A percentile compares a stretch with the other conserved stretches of the same genome.
phyloP scores from a whole-genome alignment of 2,329 filamentous ascomycete genomes.

The Hypoxylon sp. region DNA sequence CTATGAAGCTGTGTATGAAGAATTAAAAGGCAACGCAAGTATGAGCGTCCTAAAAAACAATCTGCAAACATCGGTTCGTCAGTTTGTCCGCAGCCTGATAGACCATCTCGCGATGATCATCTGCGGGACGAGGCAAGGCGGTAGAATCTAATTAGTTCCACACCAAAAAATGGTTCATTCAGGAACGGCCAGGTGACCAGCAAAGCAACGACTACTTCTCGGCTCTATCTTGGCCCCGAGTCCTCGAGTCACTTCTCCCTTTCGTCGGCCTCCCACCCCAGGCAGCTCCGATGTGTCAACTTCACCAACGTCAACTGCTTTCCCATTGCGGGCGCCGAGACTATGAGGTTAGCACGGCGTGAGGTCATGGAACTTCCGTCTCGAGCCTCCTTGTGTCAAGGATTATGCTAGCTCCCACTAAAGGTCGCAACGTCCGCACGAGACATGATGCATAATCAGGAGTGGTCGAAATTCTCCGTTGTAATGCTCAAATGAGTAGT shows the following conservation, averaged over 20 bases:
- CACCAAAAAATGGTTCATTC: slow-evolving; percentile 25
- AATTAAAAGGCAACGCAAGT: slow-evolving; percentile 31
- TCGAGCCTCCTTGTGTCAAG: slow-evolving; percentile 31
- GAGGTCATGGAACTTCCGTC: slow-evolving; percentile 28
- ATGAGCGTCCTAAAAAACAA: slow-evolving; percentile 30
- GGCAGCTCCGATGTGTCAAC: slow-evolving; percentile 22
- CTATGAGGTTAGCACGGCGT: slow-evolving; percentile 28
- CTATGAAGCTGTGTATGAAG: slow-evolving; percentile 30
- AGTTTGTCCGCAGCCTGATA: slow-evolving; percentile 27
- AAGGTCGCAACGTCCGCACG: slow-evolving; percentile 32
- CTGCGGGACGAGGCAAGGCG: slow-evolving; percentile 25
- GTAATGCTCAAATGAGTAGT: slow-evolving; percentile 37
- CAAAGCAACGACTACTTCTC: slow-evolving; percentile 36
- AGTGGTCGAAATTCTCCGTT: slow-evolving; percentile 27
- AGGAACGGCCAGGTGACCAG: slow-evolving; percentile 25
- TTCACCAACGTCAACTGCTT: slow-evolving; percentile 24
- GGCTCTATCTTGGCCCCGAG: slow-evolving; percentile 22
- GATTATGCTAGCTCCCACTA: slow-evolving; percentile 32
- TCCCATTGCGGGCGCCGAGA: slow-evolving; percentile 12
- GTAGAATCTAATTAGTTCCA: slow-evolving; percentile 27
- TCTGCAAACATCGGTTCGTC: slow-evolving; percentile 35
- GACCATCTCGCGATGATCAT: slow-evolving; percentile 23
- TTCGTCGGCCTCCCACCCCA: slow-evolving; percentile 26
- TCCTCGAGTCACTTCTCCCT: slow-evolving; percentile 21
- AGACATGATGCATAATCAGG: slow-evolving; percentile 34